These are phyloP conservation scores for Porodaedalea pini DNA, from an alignment of 1,284 basidiomycete genomes.

Conservation along the genomic window DNA sequence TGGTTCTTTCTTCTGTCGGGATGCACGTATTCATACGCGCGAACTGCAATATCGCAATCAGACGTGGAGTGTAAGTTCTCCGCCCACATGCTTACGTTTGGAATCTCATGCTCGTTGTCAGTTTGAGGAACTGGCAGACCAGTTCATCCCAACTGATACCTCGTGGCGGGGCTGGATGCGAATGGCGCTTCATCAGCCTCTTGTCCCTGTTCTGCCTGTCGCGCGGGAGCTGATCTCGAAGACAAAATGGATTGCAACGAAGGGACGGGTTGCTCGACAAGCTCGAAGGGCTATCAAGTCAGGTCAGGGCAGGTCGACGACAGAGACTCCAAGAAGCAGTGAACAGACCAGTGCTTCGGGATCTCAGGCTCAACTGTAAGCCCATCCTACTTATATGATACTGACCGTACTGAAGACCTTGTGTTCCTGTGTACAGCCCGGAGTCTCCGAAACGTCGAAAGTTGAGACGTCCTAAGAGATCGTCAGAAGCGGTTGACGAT, in stretches of 20 bases:
- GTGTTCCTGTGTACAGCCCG: neutral
- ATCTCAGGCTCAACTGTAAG: slow-evolving; percentile 1
- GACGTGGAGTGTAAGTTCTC: slow-evolving; percentile 72
- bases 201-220: slow-evolving; percentile 69
- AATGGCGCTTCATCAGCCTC: slow-evolving; percentile 73
- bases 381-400: neutral
- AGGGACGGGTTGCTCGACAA: slow-evolving; percentile 16
- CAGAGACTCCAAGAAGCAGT: neutral
- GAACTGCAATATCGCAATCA: slow-evolving; percentile 82
- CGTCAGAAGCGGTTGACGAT: neutral
- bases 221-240: slow-evolving; percentile 72
- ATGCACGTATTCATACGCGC: slow-evolving; percentile 69
- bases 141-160: slow-evolving; percentile 72
- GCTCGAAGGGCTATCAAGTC: slow-evolving; percentile 3
- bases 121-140: slow-evolving; percentile 81
- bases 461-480: neutral
- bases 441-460: neutral
- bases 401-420: neutral
- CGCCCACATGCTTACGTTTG: neutral
- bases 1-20: slow-evolving; percentile 69
- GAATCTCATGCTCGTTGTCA: slow-evolving; percentile 30
- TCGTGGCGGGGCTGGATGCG: slow-evolving; percentile 80
- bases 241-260: slow-evolving; percentile 59
- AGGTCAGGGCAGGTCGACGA: neutral
- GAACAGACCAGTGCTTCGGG: slow-evolving; percentile 8